Evolutionary conservation across 441 rosid species (phyloP), one percentile per base, ranked within the genome.

Genomic region (Populus hybrid): DNA sequence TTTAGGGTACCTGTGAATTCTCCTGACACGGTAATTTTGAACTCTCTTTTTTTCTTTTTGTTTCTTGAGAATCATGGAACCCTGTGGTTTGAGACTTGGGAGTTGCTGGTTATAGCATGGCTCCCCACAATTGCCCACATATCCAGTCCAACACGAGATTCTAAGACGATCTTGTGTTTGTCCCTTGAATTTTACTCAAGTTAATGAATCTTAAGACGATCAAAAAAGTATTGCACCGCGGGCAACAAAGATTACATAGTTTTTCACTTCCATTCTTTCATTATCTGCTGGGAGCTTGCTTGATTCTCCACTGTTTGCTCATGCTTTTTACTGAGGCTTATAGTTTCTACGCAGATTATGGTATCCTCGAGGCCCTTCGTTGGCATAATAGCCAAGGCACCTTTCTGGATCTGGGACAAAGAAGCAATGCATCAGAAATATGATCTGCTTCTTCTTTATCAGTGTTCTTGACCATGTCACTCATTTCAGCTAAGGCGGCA

Each of bases 391-490:
- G 95, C 99, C 98, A 92, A 71, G 97, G 97, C 57, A 46, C 81
- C 88, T 80, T 77, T 84, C 85, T 0, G 88, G 94, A 73, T 94
- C 88, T 26, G 95, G 94, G 86, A 93, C 97, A 1, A 93, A 89
- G 85, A 93, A 96, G 73, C 85, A 74, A 77, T 94, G 98, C 85
- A 70, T 71, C 2, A 96, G 81, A 81, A 94, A 96, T 53, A 12
- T 96, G 88, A 40, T 85, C 98, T 12, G 92, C 95, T 87, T 96
- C 99, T 81, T 93, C 98, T 91, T 95, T 63, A 91, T 71, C 83
- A 96, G 88, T 85, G 94, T 96, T 83, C 99, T 90, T 4, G 93
- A 87, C 99, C 98, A 93, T 3, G 86, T 80, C 78, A 85, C 97
- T 11, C 99, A 90, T 75, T 87, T 70, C 36, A 38, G 28, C 66